Base-by-base conservation (phyloP, 2,329 filamentous ascomycete genomes). In the Fusarium armeniacum region DNA sequence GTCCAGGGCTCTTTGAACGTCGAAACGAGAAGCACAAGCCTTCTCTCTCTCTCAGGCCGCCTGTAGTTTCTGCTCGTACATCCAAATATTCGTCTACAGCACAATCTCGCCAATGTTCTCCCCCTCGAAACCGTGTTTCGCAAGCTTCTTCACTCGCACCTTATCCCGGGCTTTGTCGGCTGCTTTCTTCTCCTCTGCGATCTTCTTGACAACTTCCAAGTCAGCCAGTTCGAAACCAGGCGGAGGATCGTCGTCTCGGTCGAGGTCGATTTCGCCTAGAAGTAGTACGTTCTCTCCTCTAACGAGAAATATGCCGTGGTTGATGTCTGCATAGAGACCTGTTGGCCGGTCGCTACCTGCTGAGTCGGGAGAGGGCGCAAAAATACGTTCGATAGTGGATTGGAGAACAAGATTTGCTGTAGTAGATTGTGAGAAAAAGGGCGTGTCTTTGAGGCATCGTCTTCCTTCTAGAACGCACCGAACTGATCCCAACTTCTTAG, bases 401-500 rank as follows among this genome's bases (percentile, higher is more conserved):
- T 98, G 94, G 53, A 99, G 89, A 66, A 98, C 93, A 64, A 99
- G 87, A 80, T 99, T 99, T 73, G 94, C 95, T 97, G 24, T 15
- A 77, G 15, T 36, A 30, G 11, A 24, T 41, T 28, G 51, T 68
- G 32, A 70, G 69, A 69, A 72, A 72, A 50, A 28, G 43, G 43
- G 44, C 22, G 24, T 46, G 43, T 49, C 51, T 32, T 28, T 18
- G 24, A 13, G 36, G 26, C 12, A n/a, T 40, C 20, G 8, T 36
- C 44, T 28, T 18, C 41, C 30, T 36, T 47, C n/a, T 24, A 16
- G 38, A 41, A 80, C 85, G 76, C 90, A 97, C 94, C 95, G 77
- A 97, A 98, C 81, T 99, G 96, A 81, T 99, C 96, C 93, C 96
- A 99, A 74, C 93, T 97, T 76, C 96, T 87, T 73, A 99, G 83